phyloP scores from a whole-genome alignment of 352 stramenopile genomes.

The Thraustotheca clavata region DNA sequence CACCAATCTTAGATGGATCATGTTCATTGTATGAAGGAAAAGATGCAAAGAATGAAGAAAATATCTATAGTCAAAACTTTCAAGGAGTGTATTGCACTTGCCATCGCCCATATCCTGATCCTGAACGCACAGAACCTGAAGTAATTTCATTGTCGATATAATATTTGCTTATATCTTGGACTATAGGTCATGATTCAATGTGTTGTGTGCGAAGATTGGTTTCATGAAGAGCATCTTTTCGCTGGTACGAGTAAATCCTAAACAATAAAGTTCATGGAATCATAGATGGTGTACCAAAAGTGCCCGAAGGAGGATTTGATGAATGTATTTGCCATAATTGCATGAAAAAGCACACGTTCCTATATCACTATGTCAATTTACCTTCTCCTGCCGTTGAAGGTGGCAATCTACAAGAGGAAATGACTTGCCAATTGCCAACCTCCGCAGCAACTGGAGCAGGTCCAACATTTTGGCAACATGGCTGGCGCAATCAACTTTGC shows the following conservation, averaged over 20 bases:
- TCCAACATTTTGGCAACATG: slow-evolving; percentile 60
- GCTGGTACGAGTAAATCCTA: neutral
- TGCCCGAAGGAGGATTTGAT: slow-evolving; percentile 35
- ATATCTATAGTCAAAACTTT: slow-evolving; percentile 72
- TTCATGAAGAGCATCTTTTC: slow-evolving; percentile 64
- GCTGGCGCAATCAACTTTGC: slow-evolving; percentile 53
- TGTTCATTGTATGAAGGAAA: slow-evolving; percentile 57
- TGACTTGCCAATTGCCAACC: slow-evolving; percentile 2
- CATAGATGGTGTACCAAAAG: slow-evolving; percentile 1
- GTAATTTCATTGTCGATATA: slow-evolving; percentile 12
- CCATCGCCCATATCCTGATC: slow-evolving; percentile 64
- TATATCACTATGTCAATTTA: slow-evolving; percentile 40
- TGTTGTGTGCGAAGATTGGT: slow-evolving; percentile 68
- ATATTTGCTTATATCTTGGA: neutral
- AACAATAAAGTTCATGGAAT: slow-evolving; percentile 16
- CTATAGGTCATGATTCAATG: slow-evolving; percentile 53
- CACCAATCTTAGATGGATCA: slow-evolving; percentile 27
- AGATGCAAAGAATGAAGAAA: slow-evolving; percentile 36
- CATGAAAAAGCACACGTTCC: slow-evolving; percentile 53
- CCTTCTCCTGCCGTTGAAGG: neutral
- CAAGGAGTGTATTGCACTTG: slow-evolving; percentile 55
- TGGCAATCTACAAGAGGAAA: slow-evolving; percentile 15
- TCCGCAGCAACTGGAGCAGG: slow-evolving; percentile 6
- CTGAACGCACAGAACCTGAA: slow-evolving; percentile 50
- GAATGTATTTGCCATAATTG: slow-evolving; percentile 58